phyloP scores from a whole-genome alignment of 2,329 filamentous ascomycete species.

The Aspergillus amoenus region DNA sequence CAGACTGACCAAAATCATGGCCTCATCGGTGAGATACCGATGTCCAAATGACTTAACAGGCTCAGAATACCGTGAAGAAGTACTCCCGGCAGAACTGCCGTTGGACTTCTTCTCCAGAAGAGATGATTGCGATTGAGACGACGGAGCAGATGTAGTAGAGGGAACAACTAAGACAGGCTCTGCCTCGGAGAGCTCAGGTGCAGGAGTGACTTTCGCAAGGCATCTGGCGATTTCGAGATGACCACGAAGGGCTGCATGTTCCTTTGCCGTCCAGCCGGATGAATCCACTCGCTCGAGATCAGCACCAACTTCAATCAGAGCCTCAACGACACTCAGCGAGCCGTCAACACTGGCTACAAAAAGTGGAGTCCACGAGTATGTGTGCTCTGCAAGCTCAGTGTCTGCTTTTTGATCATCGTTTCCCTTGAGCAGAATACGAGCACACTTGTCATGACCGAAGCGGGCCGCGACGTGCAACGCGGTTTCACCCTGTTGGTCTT shows the following conservation, averaged over 20 bases:
- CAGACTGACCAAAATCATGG: slow-evolving; percentile 86
- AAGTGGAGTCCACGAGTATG: slow-evolving; percentile 92
- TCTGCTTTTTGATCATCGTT: slow-evolving; percentile 70
- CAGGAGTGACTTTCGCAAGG: slow-evolving; percentile 60
- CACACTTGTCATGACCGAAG: slow-evolving; percentile 80
- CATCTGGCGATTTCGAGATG: slow-evolving; percentile 77
- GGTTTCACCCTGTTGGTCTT: slow-evolving; percentile 85
- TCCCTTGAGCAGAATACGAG: slow-evolving; percentile 70
- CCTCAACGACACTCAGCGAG: slow-evolving; percentile 69
- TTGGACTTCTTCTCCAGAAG: slow-evolving; percentile 46
- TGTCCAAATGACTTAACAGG: slow-evolving; percentile 95
- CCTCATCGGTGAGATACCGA: slow-evolving; percentile 84
- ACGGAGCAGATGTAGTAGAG: slow-evolving; percentile 28
- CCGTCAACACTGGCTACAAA: slow-evolving; percentile 92
- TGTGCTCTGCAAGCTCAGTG: slow-evolving; percentile 74
- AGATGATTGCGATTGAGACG: slow-evolving; percentile 40
- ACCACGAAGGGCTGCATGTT: slow-evolving; percentile 87
- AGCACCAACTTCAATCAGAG: slow-evolving; percentile 76
- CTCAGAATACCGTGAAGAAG: slow-evolving; percentile 54
- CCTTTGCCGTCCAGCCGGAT: slow-evolving; percentile 90
- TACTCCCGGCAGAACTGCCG: slow-evolving; percentile 40
- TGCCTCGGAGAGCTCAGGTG: slow-evolving; percentile 31
- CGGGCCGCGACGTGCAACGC: slow-evolving; percentile 88
- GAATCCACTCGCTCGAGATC: slow-evolving; percentile 73
- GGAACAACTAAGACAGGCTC: slow-evolving; percentile 35